Base-by-base conservation (phyloP, 306 rosid species). In the Ceratonia siliqua region DNA sequence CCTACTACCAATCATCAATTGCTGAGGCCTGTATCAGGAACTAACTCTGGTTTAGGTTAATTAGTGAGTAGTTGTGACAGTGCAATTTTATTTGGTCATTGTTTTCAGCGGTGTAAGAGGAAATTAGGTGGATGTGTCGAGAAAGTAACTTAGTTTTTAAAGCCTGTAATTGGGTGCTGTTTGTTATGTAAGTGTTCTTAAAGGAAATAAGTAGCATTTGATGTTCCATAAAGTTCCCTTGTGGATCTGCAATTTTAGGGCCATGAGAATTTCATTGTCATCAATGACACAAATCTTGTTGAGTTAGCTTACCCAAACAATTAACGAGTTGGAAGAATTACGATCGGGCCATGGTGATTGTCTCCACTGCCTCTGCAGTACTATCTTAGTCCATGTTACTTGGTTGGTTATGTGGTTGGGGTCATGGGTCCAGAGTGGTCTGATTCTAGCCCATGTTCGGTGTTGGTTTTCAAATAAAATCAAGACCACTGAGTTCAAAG, bases 11-110 rank as follows among this genome's bases (percentile, higher is more conserved):
- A 72, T 81, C 97, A 88, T 79, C 90, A 93, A 8, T 83, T 91
- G 85, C 73, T 86, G 82, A 87, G 98, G 85, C 88, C 97, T 10
- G 94, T 94, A 24, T 86, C 89, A 12, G 90, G 97, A 75, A 86
- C 96, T 58, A 88, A 85, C 89, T 87, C 98, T 58, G 89, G 98
- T 54, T 82, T 91, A 74, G 92, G 98, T 65, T 94, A 86, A 88
- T 78, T 62, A 67, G 82, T 54, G 76, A 73, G 66, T 73, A 50
- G 75, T 78, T 80, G 25, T 74, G 49, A 48, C 57, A 67, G 72
- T 80, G 81, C 72, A 68, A 43, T 62, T 82, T 42, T 84, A 70
- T 73, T 78, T 64, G 84, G 83, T 69, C 83, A 70, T 84, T 74
- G 77, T 49, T 53, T 72, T 89, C 81, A 73, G 77, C 82, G 62